Conservation (phyloP, 2,329 filamentous ascomycete species). For the Chaetomium strumarium region DNA sequence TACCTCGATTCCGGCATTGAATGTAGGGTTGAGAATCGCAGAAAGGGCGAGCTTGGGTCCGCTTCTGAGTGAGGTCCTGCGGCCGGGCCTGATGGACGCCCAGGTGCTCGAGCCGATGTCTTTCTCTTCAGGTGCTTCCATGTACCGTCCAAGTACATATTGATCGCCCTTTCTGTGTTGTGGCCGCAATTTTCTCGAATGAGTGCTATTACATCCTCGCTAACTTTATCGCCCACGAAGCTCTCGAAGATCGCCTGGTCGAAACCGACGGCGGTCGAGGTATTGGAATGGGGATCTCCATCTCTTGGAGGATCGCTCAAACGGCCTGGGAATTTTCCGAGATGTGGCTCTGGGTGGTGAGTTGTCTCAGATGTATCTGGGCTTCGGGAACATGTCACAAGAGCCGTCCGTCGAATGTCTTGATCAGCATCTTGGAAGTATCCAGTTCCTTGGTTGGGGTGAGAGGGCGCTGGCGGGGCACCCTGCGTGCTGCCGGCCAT, state of each 20-base stretch:
- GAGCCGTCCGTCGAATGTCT: not conserved
- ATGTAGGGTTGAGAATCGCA: slow-evolving; percentile 10
- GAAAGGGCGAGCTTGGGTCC: not conserved
- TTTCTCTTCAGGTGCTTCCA: slow-evolving; percentile 46
- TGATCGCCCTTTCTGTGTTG: slow-evolving; percentile 57
- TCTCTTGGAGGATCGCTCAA: not conserved
- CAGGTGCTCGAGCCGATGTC: not conserved
- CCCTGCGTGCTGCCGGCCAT: slow-evolving; percentile 12
- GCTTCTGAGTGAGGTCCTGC: not conserved
- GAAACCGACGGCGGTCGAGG: slow-evolving; percentile 37
- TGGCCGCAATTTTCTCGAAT: slow-evolving; percentile 51
- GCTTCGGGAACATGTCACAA: not conserved
- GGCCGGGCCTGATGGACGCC: not conserved
- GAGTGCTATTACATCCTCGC: slow-evolving; percentile 40
- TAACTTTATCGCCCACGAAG: slow-evolving; percentile 54
- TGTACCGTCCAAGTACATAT: slow-evolving; percentile 66
- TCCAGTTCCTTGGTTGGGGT: not conserved
- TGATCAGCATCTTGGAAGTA: not conserved
- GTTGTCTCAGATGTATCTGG: not conserved
- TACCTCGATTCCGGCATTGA: slow-evolving; percentile 54
- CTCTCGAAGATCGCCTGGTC: slow-evolving; percentile 53
- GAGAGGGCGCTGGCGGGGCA: not conserved
- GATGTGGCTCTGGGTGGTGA: not conserved
- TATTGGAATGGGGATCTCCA: not conserved
- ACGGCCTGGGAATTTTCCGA: not conserved